A percentile compares a stretch with the other conserved stretches of the same genome.
These are phyloP conservation scores for Teunomyces panamensis DNA, from an alignment of 805 yeast genomes.

Conservation along the genomic window DNA sequence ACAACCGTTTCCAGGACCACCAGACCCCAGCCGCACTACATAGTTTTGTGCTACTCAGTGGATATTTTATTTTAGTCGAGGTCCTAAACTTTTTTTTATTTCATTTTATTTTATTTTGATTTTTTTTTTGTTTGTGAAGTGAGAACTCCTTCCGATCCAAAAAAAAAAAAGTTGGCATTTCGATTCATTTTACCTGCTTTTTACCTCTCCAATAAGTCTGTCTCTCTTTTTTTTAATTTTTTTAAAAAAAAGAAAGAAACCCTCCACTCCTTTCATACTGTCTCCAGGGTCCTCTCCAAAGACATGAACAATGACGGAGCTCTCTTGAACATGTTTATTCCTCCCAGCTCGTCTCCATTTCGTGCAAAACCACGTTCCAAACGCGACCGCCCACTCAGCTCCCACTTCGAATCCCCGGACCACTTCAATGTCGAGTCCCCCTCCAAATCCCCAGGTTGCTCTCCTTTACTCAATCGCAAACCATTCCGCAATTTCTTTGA, in stretches of 20 bases:
- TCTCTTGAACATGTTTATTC: conserved; percentile 2
- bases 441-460: conserved; percentile 1
- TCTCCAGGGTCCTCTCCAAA: background rate
- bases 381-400: conserved; percentile 30
- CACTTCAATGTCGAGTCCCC: background rate
- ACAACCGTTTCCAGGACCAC: no score
- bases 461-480: conserved; percentile 20
- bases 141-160: no score
- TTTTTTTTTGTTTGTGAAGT: no score
- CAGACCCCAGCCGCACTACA: no score
- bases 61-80: no score
- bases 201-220: no score
- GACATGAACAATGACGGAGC: conserved; percentile 7
- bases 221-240: no score
- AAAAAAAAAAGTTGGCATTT: no score
- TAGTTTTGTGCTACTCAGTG: no score
- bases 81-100: no score
- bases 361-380: conserved; percentile 10
- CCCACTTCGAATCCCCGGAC: conserved; percentile 41
- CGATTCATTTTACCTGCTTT: no score
- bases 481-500: conserved; percentile 25
- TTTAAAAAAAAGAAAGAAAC: background rate
- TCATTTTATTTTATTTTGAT: no score
- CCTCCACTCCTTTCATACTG: background rate
- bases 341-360: background rate